phyloP scores from a whole-genome alignment of 148 eudicot genomes.

The Fallopia convolvulus region DNA sequence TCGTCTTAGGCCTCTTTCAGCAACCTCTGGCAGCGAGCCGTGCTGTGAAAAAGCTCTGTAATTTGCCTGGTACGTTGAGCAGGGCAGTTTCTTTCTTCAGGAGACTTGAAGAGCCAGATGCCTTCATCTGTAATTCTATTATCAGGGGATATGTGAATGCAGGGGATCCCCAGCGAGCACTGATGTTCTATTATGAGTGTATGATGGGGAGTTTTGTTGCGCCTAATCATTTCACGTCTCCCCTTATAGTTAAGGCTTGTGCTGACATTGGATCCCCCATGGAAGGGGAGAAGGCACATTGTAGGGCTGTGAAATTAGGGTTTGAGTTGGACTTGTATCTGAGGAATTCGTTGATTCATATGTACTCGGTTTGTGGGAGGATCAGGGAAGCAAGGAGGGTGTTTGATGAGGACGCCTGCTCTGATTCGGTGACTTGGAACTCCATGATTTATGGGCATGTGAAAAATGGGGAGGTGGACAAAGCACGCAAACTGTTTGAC shows the following conservation, averaged over 20 bases:
- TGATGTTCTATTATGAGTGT: conserved; percentile 32
- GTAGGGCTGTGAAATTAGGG: conserved; percentile 14
- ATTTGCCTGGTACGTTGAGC: conserved; percentile 21
- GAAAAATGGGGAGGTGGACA: conserved; percentile 33
- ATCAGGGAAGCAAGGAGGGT: conserved; percentile 33
- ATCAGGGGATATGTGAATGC: conserved; percentile 34
- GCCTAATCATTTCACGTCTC: conserved; percentile 15
- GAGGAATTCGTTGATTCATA: conserved; percentile 13
- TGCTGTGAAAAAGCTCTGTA: conserved; percentile 39
- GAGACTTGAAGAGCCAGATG: conserved; percentile 37
- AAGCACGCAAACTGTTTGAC: conserved; percentile 33
- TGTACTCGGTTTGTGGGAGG: conserved; percentile 33
- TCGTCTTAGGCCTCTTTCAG: conserved; percentile 38
- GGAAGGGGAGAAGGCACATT: conserved; percentile 12
- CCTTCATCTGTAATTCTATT: conserved; percentile 49
- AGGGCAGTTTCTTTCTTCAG: conserved; percentile 31
- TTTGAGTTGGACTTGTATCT: conserved; percentile 14
- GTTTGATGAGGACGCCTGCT: conserved; percentile 35
- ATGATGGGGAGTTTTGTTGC: conserved; percentile 22
- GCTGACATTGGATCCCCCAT: conserved; percentile 9
- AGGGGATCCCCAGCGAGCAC: conserved; percentile 26
- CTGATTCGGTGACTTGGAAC: conserved; percentile 53
- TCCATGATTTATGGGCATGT: conserved; percentile 53
- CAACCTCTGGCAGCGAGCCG: conserved; percentile 43
- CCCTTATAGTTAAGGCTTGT: conserved; percentile 12